phyloP scores from a whole-genome alignment of 2,329 filamentous ascomycete genomes.

The Apiospora hydei region DNA sequence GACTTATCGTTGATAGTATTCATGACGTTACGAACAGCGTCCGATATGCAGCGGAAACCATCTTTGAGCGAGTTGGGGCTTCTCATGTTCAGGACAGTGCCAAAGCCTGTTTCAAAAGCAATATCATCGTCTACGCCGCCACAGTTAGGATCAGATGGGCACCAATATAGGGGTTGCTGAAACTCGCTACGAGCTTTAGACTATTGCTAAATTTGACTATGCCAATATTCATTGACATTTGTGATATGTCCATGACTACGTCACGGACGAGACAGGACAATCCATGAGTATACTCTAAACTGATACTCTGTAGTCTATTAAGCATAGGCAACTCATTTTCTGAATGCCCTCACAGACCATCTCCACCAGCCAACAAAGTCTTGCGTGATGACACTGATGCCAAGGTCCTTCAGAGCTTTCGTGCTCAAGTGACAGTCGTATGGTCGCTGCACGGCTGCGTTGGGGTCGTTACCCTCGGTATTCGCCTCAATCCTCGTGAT shows the following conservation, averaged over 20 bases:
- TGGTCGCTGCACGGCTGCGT: slow-evolving; percentile 76
- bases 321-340: slow-evolving; percentile 49
- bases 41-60: too few species aligned
- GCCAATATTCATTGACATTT: neutral
- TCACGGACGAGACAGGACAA: neutral
- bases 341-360: slow-evolving; percentile 65
- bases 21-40: too few species aligned
- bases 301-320: neutral
- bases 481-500: slow-evolving; percentile 73
- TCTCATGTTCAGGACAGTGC: neutral
- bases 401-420: slow-evolving; percentile 72
- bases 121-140: neutral
- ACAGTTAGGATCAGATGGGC: neutral
- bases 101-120: neutral
- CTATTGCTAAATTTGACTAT: neutral
- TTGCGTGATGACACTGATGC: slow-evolving; percentile 75
- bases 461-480: slow-evolving; percentile 74
- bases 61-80: neutral
- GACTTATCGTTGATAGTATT: too few species aligned
- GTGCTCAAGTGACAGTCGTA: slow-evolving; percentile 91
- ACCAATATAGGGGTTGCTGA: neutral
- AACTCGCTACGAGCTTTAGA: neutral
- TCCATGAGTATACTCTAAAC: neutral
- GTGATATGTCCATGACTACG: neutral
- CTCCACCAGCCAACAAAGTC: slow-evolving; percentile 86